Evolutionary conservation across 2,329 filamentous ascomycete genomes (phyloP).

Genomic region (Hymenoscyphus occultus): DNA sequence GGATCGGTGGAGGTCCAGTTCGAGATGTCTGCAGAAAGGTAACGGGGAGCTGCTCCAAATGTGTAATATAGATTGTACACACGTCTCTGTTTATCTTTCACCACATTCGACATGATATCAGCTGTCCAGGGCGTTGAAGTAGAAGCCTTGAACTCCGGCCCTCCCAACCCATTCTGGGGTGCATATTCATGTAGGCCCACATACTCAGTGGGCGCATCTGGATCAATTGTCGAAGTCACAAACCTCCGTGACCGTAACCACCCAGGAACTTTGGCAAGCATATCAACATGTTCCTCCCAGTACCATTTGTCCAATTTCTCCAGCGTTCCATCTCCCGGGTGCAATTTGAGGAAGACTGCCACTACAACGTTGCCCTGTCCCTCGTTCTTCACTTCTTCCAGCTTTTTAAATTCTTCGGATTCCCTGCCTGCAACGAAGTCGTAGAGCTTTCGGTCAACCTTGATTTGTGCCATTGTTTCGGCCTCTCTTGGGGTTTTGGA

Average conservation of each 20-base stretch:
- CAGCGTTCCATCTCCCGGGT: conserved; percentile 49
- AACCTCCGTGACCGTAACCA: conserved; percentile 75
- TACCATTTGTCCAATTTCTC: conserved; percentile 68
- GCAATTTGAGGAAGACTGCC: conserved; percentile 56
- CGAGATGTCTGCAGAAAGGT: conserved; percentile 46
- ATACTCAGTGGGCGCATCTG: conserved; percentile 53
- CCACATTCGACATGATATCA: conserved; percentile 56
- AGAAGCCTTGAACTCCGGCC: conserved; percentile 61
- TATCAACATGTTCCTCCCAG: conserved; percentile 67
- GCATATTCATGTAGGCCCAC: conserved; percentile 72
- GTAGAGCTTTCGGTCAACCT: conserved; percentile 68
- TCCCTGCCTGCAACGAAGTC: conserved; percentile 60
- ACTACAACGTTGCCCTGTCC: conserved; percentile 60
- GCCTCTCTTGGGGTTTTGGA: conserved; percentile 58
- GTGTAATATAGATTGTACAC: conserved; percentile 73
- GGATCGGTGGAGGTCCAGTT: conserved; percentile 47
- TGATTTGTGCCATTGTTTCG: conserved; percentile 61
- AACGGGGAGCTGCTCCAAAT: conserved; percentile 71
- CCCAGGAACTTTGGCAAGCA: conserved; percentile 72
- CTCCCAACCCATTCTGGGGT: conserved; percentile 62
- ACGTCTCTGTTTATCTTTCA: conserved; percentile 55
- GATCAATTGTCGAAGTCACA: conserved; percentile 62
- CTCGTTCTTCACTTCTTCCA: conserved; percentile 59
- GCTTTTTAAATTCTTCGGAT: conserved; percentile 53
- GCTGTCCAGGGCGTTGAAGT: conserved; percentile 60